Base-by-base conservation (phyloP, 164 flowering plant genomes). In the Chimonanthus salicifolius region DNA sequence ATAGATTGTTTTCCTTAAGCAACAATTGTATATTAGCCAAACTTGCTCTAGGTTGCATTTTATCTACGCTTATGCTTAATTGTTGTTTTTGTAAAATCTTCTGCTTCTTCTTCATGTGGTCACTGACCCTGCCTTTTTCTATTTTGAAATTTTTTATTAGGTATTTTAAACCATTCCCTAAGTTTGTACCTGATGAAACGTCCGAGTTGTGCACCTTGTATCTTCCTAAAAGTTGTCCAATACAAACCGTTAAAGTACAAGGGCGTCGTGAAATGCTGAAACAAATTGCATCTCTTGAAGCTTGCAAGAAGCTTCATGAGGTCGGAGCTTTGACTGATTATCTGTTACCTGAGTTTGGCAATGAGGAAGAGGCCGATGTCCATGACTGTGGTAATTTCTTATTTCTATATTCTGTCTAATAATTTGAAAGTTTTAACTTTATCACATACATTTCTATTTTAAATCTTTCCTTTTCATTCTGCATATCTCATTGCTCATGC, bases 121-220 rank as follows among this genome's bases (percentile, higher is more conserved):
- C 33, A 33, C 33, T 33, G 33, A 33, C 33, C 33, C 33, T 33
- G 33, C 33, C 33, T 33, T 33, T 33, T 33, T 33, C 33, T 33
- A 33, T 33, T 33, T 33, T 33, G 33, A 33, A 33, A 33, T 11
- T 9, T 11, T 7, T 69, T 49, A 79, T 6, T 69, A 92, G 98
- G 74, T 94, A 92, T 75, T 94, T 91, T 72, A 92, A 81, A 71
- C 90, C 98, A 15, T 15, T 82, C 74, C 98, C 98, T 45, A 86
- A 80, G 65, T 90, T 75, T 79, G 58, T 11, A 3, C 75, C 88
- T 64, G 79, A 86, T 49, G 72, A 86, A 80, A 85, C 75, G 9
- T 72, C 46, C n/a, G 81, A 58, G 5, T 75, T 46, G 20, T 88
- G 91, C 81, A 90, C 85, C 2, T 62, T 94, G 11, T 69, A 82